These are phyloP conservation scores for Aureobasidium zeae DNA, from an alignment of 2,329 filamentous ascomycete species.

Conservation along the genomic window DNA sequence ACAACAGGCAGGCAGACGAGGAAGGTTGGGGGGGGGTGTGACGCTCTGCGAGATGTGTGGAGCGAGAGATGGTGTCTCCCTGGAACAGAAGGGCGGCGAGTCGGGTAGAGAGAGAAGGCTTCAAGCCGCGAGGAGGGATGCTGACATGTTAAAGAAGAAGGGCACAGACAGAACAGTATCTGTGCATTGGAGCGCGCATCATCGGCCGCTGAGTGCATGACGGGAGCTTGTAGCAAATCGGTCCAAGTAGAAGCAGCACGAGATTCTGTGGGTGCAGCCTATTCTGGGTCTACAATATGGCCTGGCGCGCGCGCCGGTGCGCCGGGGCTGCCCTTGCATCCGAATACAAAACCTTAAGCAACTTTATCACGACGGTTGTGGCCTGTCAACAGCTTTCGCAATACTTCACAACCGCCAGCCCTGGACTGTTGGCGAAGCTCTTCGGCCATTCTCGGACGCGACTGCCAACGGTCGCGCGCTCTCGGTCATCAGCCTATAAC, in stretches of 20 bases:
- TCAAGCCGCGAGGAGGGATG: conserved; percentile 13
- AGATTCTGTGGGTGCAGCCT: conserved; percentile 16
- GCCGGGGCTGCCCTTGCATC: conserved; percentile 16
- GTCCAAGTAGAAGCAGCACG: conserved; percentile 15
- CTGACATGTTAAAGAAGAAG: conserved; percentile 16
- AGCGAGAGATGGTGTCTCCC: conserved; percentile 10
- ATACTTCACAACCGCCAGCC: conserved; percentile 2
- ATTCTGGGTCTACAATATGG: conserved; percentile 15
- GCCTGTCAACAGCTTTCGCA: conserved; percentile 10
- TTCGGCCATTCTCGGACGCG: conserved; percentile 15
- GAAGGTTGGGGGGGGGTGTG: conserved; percentile 9
- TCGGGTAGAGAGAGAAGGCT: conserved; percentile 13
- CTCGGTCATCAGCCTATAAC: conserved; percentile 13
- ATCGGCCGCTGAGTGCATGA: conserved; percentile 16
- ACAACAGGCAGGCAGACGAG: conserved; percentile 9
- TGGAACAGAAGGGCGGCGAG: conserved; percentile 2
- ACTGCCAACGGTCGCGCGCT: conserved; percentile 12
- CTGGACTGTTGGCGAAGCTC: conserved; percentile 2
- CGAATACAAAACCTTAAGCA: conserved; percentile 16
- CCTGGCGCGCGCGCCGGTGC: conserved; percentile 14
- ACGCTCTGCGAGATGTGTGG: conserved; percentile 10
- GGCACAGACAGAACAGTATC: conserved; percentile 16
- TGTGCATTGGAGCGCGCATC: conserved; percentile 17
- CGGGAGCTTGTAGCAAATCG: conserved; percentile 16
- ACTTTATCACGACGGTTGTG: conserved; percentile 15